Evolutionary conservation across 2,329 filamentous ascomycete genomes (phyloP).

Genomic region (Arthroderma sp.): DNA sequence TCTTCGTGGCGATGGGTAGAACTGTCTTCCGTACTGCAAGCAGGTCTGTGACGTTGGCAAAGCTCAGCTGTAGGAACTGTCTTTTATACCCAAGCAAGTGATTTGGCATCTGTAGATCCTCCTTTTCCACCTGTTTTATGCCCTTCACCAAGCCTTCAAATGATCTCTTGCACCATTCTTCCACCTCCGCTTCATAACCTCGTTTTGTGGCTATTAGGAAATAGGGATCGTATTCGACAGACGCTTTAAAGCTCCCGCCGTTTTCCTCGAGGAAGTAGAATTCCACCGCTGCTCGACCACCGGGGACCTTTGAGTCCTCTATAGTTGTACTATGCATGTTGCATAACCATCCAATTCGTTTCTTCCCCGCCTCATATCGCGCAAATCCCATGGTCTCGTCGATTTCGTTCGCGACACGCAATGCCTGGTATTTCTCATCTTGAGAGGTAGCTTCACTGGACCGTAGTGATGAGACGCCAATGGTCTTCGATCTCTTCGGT

Average conservation of each 20-base stretch:
- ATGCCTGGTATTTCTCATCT: conserved; percentile 84
- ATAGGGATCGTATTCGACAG: conserved; percentile 91
- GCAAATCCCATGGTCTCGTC: conserved; percentile 93
- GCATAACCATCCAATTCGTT: conserved; percentile 81
- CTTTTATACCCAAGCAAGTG: conserved; percentile 83
- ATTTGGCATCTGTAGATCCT: conserved; percentile 90
- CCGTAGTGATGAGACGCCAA: conserved; percentile 61
- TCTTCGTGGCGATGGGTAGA: conserved; percentile 86
- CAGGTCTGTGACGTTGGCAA: conserved; percentile 77
- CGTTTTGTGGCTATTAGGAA: conserved; percentile 84
- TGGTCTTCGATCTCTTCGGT: conserved; percentile 56
- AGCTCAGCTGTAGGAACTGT: conserved; percentile 75
- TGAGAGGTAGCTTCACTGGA: conserved; percentile 76
- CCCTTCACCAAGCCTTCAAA: conserved; percentile 73
- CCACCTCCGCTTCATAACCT: conserved; percentile 80
- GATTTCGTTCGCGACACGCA: conserved; percentile 70
- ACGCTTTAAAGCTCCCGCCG: conserved; percentile 85
- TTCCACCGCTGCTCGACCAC: conserved; percentile 80
- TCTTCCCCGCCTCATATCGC: conserved; percentile 77
- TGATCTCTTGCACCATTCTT: conserved; percentile 77
- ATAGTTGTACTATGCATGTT: conserved; percentile 87
- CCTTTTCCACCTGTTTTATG: conserved; percentile 69
- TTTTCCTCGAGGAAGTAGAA: conserved; percentile 95
- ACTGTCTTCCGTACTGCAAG: conserved; percentile 73
- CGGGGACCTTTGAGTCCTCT: conserved; percentile 68